Conservation (phyloP, 2,329 filamentous ascomycete species). For the Ambrosiella xylebori region DNA sequence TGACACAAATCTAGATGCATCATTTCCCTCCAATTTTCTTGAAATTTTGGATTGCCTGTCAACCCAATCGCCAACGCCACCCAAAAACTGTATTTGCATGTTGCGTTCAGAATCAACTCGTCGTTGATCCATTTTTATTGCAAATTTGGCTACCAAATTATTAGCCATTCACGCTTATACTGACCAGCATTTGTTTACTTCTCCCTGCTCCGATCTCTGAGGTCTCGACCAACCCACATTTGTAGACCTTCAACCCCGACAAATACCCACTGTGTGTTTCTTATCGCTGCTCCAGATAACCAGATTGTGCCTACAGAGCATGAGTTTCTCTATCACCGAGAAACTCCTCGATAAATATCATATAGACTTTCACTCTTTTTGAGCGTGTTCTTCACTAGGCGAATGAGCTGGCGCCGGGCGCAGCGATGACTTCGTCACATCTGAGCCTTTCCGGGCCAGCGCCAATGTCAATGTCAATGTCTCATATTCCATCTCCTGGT, state of each 20-base stretch:
- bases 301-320: background rate
- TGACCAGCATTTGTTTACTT: too few species aligned
- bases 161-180: too few species aligned
- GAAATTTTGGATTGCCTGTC: constrained; percentile 3
- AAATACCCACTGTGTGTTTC: background rate
- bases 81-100: background rate
- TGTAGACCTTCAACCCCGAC: too few species aligned
- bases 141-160: too few species aligned
- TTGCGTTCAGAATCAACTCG: background rate
- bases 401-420: constrained; percentile 11
- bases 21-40: constrained; percentile 4
- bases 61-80: background rate
- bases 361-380: constrained; percentile 1
- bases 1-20: background rate
- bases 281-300: background rate
- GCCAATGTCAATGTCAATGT: constrained; percentile 8
- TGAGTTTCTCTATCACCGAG: constrained; percentile 8
- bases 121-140: background rate
- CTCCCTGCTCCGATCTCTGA: too few species aligned
- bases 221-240: too few species aligned
- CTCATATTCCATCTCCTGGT: background rate
- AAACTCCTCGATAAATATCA: background rate
- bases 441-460: constrained; percentile 10
- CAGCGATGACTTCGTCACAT: constrained; percentile 14
- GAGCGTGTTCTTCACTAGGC: background rate